phyloP scores from a whole-genome alignment of 228 moss, liverwort and hornwort genomes.

The Sphagnum magellanicum region DNA sequence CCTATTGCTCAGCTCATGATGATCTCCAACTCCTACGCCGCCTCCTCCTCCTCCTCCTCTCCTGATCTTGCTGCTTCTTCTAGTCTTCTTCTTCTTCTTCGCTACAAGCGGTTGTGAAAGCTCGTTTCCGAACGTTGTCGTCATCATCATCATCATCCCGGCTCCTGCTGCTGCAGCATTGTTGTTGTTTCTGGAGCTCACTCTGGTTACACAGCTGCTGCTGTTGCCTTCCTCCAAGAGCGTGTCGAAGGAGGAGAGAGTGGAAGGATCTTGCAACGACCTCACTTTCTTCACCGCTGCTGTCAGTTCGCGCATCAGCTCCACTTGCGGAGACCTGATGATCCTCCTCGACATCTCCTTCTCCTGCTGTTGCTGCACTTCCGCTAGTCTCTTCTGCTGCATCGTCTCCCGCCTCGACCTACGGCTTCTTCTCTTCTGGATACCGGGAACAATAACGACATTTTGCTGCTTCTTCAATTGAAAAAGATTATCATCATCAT shows the following conservation, averaged over 20 bases:
- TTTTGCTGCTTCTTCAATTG: too few relatives aligned
- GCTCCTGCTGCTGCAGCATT: background rate
- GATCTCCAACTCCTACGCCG: too few relatives aligned
- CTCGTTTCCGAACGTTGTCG: background rate
- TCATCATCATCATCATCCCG: background rate
- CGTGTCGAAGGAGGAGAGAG: slow-evolving; percentile 46
- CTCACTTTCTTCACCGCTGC: slow-evolving; percentile 41
- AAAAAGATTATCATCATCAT: too few relatives aligned
- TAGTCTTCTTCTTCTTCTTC: background rate
- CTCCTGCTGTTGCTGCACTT: too few relatives aligned
- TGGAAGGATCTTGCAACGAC: slow-evolving; percentile 48
- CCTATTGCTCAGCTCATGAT: too few relatives aligned
- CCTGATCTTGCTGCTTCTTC: too few relatives aligned
- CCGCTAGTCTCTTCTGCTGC: too few relatives aligned
- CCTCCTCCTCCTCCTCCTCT: too few relatives aligned
- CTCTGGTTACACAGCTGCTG: slow-evolving; percentile 24
- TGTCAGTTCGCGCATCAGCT: slow-evolving; percentile 51
- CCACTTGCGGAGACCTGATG: slow-evolving; percentile 22
- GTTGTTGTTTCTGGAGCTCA: background rate
- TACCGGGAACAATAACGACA: too few relatives aligned
- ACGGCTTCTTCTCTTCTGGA: too few relatives aligned
- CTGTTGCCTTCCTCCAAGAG: slow-evolving; percentile 16
- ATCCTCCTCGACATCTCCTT: too few relatives aligned
- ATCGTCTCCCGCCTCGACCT: too few relatives aligned
- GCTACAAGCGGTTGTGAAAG: background rate